Percentiles rank a stretch among this genome's conserved stretches.
Conservation (phyloP, 345 rosid species). For the Leavenworthia alabamica region DNA sequence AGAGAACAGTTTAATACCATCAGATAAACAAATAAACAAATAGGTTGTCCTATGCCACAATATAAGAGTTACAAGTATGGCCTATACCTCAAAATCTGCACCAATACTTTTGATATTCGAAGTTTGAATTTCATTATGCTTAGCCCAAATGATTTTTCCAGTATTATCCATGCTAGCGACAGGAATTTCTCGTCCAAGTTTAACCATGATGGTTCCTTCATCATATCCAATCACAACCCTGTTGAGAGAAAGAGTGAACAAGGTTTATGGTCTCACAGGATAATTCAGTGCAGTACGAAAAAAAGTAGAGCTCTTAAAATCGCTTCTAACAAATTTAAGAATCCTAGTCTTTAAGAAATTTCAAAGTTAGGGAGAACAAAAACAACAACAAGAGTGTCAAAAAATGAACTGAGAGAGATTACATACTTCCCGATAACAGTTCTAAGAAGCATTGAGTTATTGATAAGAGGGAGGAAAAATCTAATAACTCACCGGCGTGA, state of each 20-base stretch:
- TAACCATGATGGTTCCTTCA: constrained; percentile 99
- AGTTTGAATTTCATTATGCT: constrained; percentile 99
- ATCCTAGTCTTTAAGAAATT: background rate
- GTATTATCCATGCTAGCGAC: constrained; percentile 99
- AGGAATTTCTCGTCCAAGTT: constrained; percentile 96
- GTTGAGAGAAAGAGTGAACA: constrained; percentile 18
- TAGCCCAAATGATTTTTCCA: constrained; percentile 99
- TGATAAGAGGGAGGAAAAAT: background rate
- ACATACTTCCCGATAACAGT: background rate
- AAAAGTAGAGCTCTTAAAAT: background rate
- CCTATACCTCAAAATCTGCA: constrained; percentile 85
- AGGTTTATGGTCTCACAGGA: background rate
- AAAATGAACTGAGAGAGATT: background rate
- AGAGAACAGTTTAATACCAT: constrained; percentile 15
- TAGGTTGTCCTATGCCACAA: constrained; percentile 5
- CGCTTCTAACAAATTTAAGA: background rate
- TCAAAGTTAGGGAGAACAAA: background rate
- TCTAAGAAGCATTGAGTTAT: background rate
- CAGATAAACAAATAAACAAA: background rate
- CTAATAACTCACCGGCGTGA: constrained; percentile 70
- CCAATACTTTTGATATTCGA: constrained; percentile 95
- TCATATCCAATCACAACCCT: constrained; percentile 98
- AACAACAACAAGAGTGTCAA: background rate
- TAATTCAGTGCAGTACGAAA: background rate
- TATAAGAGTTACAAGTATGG: constrained; percentile 2